Evolutionary conservation across 1,139 yeast species (phyloP), one percentile per base, ranked within the genome.

Genomic region (Suhomyces maxii): DNA sequence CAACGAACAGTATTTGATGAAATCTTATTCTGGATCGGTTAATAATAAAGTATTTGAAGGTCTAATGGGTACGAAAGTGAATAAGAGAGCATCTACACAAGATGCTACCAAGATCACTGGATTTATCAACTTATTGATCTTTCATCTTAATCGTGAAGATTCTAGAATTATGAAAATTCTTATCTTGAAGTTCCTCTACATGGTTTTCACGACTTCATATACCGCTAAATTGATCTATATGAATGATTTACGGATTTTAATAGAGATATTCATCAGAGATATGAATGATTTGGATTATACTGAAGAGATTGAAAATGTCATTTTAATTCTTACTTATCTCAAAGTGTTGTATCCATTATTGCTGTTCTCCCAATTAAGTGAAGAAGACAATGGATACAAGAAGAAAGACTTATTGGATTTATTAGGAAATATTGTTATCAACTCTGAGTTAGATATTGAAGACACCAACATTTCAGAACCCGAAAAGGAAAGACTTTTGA

Each of bases 1-100:
- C 18, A 89, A 89, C 61, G 97, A 90, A 61, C 97, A 90, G 61
- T 90, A 82, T 61, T 79, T 90, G 79, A 85, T 89, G 82, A 74
- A 75, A 38, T 76, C 80, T 28, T 74, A 69, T 52, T 58, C 67
- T 8, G 45, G 48, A 30, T 46, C 64, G 11, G 58, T 73, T 32
- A 65, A 67, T 39, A 81, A 82, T 56, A 69, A 69, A 48, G 83
- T 82, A 3, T 76, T 79, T 57, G 74, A 76, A 36, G 75, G 75
- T 13, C 55, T 79, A 32, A 61, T 76, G 53, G 55, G 46, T n/a
- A 39, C 39, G 1, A 32, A 43, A 9, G 40, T 36, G 14, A 38
- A 30, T 23, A 36, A 43, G 18, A 23, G 42, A 18, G 46, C 40
- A 9, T 43, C 44, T 56, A 9, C 56, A 59, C 13, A 43, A n/a